A percentile compares a stretch with the other conserved stretches of the same genome.
These are phyloP conservation scores for Didymella pomorum DNA, from an alignment of 2,329 filamentous ascomycete species.

Conservation along the genomic window DNA sequence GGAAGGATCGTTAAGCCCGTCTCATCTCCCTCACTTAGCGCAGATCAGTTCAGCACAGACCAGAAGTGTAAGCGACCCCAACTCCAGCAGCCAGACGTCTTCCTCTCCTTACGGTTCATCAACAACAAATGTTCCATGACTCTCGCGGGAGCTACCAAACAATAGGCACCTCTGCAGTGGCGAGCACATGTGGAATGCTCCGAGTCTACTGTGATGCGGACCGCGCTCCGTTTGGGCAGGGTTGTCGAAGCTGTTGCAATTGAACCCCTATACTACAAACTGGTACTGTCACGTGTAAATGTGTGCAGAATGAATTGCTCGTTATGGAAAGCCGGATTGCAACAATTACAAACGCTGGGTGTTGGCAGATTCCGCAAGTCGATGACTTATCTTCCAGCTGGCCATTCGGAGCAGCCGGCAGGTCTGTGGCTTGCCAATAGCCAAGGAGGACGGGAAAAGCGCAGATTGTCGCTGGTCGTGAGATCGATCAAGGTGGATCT, in stretches of 20 bases:
- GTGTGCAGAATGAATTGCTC: background rate
- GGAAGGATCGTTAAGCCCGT: constrained; percentile 12
- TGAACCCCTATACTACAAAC: background rate
- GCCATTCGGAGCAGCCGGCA: constrained; percentile 4
- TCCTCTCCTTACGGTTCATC: background rate
- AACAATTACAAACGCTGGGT: background rate
- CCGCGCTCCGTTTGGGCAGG: background rate
- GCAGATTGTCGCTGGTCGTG: constrained; percentile 2
- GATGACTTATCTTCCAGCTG: constrained; percentile 1
- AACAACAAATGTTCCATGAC: constrained; percentile 9
- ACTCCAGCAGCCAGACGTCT: constrained; percentile 4
- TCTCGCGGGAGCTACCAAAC: constrained; percentile 2
- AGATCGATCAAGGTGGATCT: constrained; percentile 3
- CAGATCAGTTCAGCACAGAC: constrained; percentile 2
- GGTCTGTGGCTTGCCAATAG: constrained; percentile 2
- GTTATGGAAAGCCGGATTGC: background rate
- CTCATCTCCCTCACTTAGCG: constrained; percentile 11
- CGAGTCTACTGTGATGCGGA: background rate
- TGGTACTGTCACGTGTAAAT: constrained; percentile 1
- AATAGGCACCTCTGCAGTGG: background rate
- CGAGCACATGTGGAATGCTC: background rate
- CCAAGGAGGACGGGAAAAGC: constrained; percentile 7
- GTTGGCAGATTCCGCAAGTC: constrained; percentile 2
- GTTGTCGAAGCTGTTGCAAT: background rate
- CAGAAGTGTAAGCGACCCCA: background rate